Base-by-base conservation (phyloP, 1,284 basidiomycete species). In the Ceratobasidium sp. region DNA sequence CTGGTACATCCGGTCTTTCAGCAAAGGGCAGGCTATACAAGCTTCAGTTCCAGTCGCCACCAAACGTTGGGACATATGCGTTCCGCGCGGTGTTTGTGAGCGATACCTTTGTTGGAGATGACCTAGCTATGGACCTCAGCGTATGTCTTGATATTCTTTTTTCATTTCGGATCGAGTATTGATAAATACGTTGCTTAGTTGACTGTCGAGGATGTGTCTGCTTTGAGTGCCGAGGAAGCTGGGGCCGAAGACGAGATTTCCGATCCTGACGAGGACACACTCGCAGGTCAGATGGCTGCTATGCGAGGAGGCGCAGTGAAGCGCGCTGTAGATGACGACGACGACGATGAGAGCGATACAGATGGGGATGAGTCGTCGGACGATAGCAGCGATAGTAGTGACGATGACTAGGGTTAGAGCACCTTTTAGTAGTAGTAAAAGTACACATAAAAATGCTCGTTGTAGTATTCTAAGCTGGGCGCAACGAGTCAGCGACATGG, bases 281-380 rank as follows among this genome's bases (percentile, higher is more conserved):
- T 99, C 57, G 97, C 96, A 2, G 97, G 97, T 2, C 97, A 99
- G 84, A 98, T 99, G 96, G 96, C 97, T 1, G 87, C 91, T 61
- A 97, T 99, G 94, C 90, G 94, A 65, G 97, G 97, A 4, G 92
- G 91, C 16, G 80, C 88, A 45, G 96, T 98, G 71, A 97, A 96
- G 86, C 88, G 84, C 74, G 80, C 78, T 39, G 79, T 80, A 72
- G 80, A 76, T 3, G 80, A 80, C 2, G 80, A 78, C 3, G 83
- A 87, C 76, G n/a, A n/a, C n/a, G n/a, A n/a, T n/a, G 86, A 86
- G 28, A 83, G 84, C 57, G 85, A 83, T 62, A 82, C 81, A 50
- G 79, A 79, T 32, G 82, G 81, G 70, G 83, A 84, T 12, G 85
- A 85, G 32, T 86, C 85, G 14, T 82, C 72, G 23, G 75, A 85